Percentiles rank a stretch among this genome's conserved stretches.
Evolutionary conservation across 108 stramenopile genomes (phyloP).

Genomic region (Nitzschia palea): DNA sequence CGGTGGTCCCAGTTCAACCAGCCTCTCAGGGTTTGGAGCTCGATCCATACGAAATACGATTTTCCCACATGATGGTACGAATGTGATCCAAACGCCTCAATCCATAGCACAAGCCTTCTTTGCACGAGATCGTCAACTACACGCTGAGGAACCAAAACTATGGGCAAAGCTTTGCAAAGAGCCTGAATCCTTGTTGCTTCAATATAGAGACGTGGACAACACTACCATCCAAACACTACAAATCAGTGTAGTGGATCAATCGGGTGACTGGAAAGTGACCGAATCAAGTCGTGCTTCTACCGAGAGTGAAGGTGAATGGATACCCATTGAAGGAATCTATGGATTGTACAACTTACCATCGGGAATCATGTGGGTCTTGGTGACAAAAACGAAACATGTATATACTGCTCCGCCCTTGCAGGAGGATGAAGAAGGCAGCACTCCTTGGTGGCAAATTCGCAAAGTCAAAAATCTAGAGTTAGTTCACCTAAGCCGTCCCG

Average conservation of each 20-base stretch:
- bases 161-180: conserved; percentile 15
- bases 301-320: conserved; percentile 15
- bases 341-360: conserved; percentile 73
- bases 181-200: conserved; percentile 17
- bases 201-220: conserved; percentile 3
- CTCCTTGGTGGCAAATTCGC: conserved; percentile 52
- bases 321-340: conserved; percentile 77
- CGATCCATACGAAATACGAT: conserved; percentile 26
- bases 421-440: background rate
- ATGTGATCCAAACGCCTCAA: background rate
- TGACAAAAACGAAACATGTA: conserved; percentile 52
- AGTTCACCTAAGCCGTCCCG: conserved; percentile 45
- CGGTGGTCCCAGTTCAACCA: background rate
- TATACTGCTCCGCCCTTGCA: conserved; percentile 48
- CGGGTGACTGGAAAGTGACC: conserved; percentile 11
- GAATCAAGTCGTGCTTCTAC: background rate
- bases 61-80: conserved; percentile 2
- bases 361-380: conserved; percentile 62
- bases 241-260: conserved; percentile 9
- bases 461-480: conserved; percentile 60
- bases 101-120: background rate
- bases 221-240: conserved; percentile 2
- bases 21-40: conserved; percentile 29
- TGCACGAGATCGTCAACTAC: background rate
- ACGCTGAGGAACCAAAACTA: background rate